These are phyloP conservation scores for Diaporthe sp. DNA, from an alignment of 2,329 filamentous ascomycete species.

Conservation along the genomic window DNA sequence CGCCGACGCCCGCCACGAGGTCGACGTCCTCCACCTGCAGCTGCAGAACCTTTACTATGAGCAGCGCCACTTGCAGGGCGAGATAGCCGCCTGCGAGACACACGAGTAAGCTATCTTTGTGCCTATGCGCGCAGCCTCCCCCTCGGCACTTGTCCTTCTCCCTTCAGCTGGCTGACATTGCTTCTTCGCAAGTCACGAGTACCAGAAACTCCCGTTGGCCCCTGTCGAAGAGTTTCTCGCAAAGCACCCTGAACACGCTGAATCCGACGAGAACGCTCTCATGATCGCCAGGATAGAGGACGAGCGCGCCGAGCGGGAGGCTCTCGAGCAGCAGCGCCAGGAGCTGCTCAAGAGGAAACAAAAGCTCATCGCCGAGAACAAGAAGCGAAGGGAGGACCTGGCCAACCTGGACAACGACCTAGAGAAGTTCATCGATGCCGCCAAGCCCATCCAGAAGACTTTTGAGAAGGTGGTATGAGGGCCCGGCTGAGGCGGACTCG, in stretches of 20 bases:
- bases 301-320: slow-evolving; percentile 86
- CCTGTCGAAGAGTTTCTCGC: slow-evolving; percentile 84
- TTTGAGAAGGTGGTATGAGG: slow-evolving; percentile 79
- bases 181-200: slow-evolving; percentile 78
- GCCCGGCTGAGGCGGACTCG: neutral
- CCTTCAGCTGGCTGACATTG: neutral
- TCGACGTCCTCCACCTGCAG: slow-evolving; percentile 91
- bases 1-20: slow-evolving; percentile 88
- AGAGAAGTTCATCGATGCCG: slow-evolving; percentile 93
- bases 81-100: slow-evolving; percentile 90
- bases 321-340: slow-evolving; percentile 86
- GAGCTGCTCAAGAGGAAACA: slow-evolving; percentile 77
- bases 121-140: neutral
- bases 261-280: slow-evolving; percentile 81
- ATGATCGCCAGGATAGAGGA: slow-evolving; percentile 94
- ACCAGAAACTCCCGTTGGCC: slow-evolving; percentile 88
- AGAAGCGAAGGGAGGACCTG: slow-evolving; percentile 92
- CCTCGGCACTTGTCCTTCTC: no score
- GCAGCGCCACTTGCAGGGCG: slow-evolving; percentile 88
- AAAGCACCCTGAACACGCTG: slow-evolving; percentile 80
- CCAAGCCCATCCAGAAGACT: slow-evolving; percentile 88
- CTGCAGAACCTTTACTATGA: slow-evolving; percentile 98
- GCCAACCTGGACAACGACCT: slow-evolving; percentile 92
- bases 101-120: slow-evolving; percentile 78
- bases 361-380: slow-evolving; percentile 79